These are phyloP conservation scores for Chytriomyces confervae DNA, from an alignment of 192 early-diverging fungal genomes.

Conservation along the genomic window DNA sequence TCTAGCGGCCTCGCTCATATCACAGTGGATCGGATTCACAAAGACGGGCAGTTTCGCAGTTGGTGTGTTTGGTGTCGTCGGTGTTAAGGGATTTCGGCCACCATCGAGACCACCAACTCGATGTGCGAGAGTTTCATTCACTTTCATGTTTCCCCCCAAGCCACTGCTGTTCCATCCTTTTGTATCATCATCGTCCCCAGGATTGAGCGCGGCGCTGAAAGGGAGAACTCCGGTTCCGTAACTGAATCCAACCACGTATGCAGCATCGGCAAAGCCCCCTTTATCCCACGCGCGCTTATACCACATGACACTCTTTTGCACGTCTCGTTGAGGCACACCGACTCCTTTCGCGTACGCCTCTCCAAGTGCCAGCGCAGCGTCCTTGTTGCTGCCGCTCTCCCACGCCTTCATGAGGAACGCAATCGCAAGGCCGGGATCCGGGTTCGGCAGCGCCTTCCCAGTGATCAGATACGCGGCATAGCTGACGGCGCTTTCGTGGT, in stretches of 20 bases:
- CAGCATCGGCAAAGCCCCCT: constrained; percentile 27
- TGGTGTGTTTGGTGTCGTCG: background rate
- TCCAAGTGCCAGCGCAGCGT: constrained; percentile 33
- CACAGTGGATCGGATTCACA: constrained; percentile 16
- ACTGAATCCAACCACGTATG: constrained; percentile 32
- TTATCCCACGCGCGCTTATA: constrained; percentile 36
- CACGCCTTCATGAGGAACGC: constrained; percentile 35
- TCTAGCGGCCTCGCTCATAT: constrained; percentile 5
- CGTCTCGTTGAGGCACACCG: constrained; percentile 24
- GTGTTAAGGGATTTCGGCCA: background rate
- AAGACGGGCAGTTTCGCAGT: constrained; percentile 1
- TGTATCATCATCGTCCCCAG: constrained; percentile 15
- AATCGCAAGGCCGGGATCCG: constrained; percentile 31
- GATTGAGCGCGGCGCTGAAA: constrained; percentile 27
- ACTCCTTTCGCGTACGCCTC: constrained; percentile 32
- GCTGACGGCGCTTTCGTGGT: constrained; percentile 21
- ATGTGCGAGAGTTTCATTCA: constrained; percentile 13
- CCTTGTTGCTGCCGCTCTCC: constrained; percentile 30
- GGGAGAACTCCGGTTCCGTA: constrained; percentile 29
- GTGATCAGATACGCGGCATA: constrained; percentile 31
- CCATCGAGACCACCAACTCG: constrained; percentile 1
- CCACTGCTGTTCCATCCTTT: constrained; percentile 23
- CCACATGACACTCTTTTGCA: constrained; percentile 34
- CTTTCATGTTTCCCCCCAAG: constrained; percentile 19
- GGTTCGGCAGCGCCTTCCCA: constrained; percentile 6